phyloP scores from a whole-genome alignment of 2,329 filamentous ascomycete species.

The Calonectria naviculata region DNA sequence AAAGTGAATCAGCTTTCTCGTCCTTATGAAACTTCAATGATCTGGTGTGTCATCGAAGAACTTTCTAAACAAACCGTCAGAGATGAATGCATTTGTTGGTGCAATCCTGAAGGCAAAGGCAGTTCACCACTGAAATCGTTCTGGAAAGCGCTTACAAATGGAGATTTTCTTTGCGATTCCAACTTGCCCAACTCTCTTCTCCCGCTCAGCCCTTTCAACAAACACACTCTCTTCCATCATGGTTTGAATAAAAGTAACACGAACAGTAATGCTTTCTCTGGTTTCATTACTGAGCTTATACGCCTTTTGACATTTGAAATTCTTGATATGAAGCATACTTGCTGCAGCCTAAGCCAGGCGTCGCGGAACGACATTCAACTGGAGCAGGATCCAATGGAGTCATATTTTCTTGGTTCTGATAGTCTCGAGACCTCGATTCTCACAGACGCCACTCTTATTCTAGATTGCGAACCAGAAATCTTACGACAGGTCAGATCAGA shows the following conservation, averaged over 20 bases:
- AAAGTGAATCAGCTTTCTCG: background rate
- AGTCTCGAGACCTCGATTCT: background rate
- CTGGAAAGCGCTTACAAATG: background rate
- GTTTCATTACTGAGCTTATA: background rate
- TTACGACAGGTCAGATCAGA: background rate
- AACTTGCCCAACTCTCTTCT: background rate
- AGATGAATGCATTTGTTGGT: conserved; percentile 2
- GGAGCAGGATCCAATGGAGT: background rate
- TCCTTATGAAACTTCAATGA: background rate
- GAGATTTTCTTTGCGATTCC: background rate
- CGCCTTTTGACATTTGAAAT: background rate
- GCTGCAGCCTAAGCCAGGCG: background rate
- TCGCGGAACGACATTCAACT: background rate
- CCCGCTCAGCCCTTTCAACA: background rate
- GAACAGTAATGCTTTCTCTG: background rate
- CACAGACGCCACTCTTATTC: background rate
- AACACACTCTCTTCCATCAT: background rate
- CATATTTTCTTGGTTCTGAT: background rate
- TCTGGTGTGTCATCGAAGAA: background rate
- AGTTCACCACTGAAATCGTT: background rate
- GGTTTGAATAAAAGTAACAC: background rate
- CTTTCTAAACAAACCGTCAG: background rate
- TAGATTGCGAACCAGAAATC: background rate
- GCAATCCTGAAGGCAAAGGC: background rate
- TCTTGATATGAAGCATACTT: conserved; percentile 4